Conservation (phyloP, 176 grass and related monocot species). For the Poa pratensis region DNA sequence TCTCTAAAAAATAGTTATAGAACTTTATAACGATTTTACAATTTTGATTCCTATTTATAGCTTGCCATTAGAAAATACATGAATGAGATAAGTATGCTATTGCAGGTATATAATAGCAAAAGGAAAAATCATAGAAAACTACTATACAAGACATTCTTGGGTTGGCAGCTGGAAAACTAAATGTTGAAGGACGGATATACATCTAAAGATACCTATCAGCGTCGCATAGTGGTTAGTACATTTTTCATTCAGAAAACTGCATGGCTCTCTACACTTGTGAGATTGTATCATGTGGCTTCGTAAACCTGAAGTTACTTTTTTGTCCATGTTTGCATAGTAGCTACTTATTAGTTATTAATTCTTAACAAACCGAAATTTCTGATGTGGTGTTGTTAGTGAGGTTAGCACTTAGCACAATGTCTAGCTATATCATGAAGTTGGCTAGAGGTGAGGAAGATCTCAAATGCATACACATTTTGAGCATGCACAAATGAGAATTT, state of each 20-base stretch:
- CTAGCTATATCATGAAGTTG: background rate
- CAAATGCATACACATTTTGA: background rate
- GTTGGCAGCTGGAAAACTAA: background rate
- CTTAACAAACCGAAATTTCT: background rate
- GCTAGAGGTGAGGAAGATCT: background rate
- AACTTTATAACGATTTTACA: background rate
- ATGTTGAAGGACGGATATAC: background rate
- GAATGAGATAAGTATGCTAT: constrained; percentile 16
- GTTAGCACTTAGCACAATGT: background rate
- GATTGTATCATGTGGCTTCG: background rate
- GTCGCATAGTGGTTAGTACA: background rate
- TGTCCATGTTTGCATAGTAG: background rate
- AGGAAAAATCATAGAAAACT: constrained; percentile 19
- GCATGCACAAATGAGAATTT: background rate
- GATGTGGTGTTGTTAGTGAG: background rate
- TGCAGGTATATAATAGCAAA: constrained; percentile 47
- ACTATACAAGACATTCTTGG: constrained; percentile 11
- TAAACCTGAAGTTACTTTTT: background rate
- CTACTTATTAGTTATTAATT: background rate
- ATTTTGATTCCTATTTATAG: background rate
- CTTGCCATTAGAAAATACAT: background rate
- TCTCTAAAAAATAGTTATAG: constrained; percentile 7
- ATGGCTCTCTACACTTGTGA: background rate
- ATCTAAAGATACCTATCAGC: background rate
- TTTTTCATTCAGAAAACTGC: background rate